Evolutionary conservation across 129 eudicot genomes (phyloP).

Genomic region (Escallonia herrerae): DNA sequence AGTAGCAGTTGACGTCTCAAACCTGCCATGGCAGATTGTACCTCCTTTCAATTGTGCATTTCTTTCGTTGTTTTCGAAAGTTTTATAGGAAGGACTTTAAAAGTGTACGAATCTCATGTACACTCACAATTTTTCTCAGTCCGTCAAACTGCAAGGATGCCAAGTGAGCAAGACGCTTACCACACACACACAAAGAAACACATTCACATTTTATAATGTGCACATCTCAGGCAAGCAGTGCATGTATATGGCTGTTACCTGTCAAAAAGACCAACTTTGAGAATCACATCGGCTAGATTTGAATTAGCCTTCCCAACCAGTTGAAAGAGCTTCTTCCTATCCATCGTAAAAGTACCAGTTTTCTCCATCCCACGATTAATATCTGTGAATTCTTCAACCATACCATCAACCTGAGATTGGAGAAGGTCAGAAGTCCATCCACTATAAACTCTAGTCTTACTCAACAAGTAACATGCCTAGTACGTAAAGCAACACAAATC

Average conservation of each 20-base stretch:
- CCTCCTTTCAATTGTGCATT: no score
- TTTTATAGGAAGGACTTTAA: no score
- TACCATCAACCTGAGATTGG: constrained; percentile 68
- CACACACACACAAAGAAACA: no score
- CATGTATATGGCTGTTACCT: constrained; percentile 43
- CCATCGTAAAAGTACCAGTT: constrained; percentile 88
- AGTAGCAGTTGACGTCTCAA: no score
- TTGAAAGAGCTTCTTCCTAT: constrained; percentile 82
- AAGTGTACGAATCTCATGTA: no score
- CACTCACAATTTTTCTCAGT: no score
- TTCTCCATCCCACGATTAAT: constrained; percentile 93
- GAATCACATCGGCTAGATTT: constrained; percentile 91
- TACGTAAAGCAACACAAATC: neutral
- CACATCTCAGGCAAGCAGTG: neutral
- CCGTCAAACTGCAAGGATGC: no score
- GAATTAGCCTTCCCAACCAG: constrained; percentile 98
- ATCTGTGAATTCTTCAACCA: constrained; percentile 79
- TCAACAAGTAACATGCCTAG: neutral
- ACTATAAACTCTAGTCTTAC: neutral
- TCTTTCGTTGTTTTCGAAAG: no score
- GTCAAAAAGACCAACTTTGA: constrained; percentile 88
- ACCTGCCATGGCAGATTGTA: no score
- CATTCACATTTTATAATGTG: neutral
- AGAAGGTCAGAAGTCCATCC: no score
- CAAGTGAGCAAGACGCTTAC: no score